These are phyloP conservation scores for Aspergillus quadrilineatus DNA, from an alignment of 2,329 filamentous ascomycete species.

Conservation along the genomic window DNA sequence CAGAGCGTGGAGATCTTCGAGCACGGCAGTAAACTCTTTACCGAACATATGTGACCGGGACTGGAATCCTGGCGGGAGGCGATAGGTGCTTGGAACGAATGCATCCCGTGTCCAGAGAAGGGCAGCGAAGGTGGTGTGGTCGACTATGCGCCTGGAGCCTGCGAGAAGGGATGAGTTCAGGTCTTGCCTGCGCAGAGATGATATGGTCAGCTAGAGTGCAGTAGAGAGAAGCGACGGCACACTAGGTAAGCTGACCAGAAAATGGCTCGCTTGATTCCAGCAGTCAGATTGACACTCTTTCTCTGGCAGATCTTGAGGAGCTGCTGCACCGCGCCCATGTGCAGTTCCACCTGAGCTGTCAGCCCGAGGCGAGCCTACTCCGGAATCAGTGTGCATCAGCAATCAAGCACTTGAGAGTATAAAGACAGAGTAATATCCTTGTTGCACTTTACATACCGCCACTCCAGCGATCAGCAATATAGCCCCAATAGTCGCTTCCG, in stretches of 20 bases:
- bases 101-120: conserved; percentile 2
- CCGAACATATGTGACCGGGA: not conserved
- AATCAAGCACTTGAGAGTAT: not conserved
- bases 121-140: not conserved
- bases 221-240: not conserved
- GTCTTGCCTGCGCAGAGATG: conserved; percentile 3
- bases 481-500: conserved; percentile 4
- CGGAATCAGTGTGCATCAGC: not conserved
- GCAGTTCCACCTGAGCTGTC: conserved; percentile 1
- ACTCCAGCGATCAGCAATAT: conserved; percentile 6
- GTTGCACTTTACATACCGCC: not conserved
- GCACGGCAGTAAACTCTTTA: not conserved
- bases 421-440: too few species aligned
- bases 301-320: not conserved
- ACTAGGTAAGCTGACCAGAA: not conserved
- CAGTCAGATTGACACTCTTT: conserved; percentile 2
- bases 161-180: conserved; percentile 3
- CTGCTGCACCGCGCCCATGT: conserved; percentile 8
- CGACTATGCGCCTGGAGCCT: not conserved
- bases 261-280: conserved; percentile 5
- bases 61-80: not conserved
- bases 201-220: not conserved
- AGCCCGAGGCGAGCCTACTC: conserved; percentile 1
- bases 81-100: conserved; percentile 1
- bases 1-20: conserved; percentile 5